These are phyloP conservation scores for Diaporthe longicolla DNA, from an alignment of 2,329 filamentous ascomycete genomes.

Conservation along the genomic window DNA sequence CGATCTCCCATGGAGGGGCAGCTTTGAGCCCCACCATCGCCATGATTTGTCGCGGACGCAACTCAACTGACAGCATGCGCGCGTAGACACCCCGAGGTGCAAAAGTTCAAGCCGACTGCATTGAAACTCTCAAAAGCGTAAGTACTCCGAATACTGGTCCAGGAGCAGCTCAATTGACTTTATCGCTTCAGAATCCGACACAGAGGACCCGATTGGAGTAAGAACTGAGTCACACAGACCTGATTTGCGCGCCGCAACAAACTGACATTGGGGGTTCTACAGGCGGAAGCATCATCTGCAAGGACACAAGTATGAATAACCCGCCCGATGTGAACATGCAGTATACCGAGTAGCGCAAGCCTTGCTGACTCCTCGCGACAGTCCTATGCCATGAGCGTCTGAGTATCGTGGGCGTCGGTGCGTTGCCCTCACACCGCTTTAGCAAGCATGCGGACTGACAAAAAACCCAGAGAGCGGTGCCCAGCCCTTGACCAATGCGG, in stretches of 20 bases:
- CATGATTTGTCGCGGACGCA: constrained; percentile 37
- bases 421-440: constrained; percentile 52
- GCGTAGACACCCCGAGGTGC: constrained; percentile 87
- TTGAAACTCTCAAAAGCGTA: constrained; percentile 95
- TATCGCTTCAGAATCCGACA: constrained; percentile 81
- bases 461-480: constrained; percentile 83
- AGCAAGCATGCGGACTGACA: constrained; percentile 46
- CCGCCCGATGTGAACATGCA: neutral
- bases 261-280: constrained; percentile 42
- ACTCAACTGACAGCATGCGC: constrained; percentile 44
- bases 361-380: constrained; percentile 57
- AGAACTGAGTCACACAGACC: constrained; percentile 61
- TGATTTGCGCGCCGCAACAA: constrained; percentile 40
- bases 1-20: constrained; percentile 54
- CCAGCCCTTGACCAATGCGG: constrained; percentile 93
- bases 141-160: constrained; percentile 55
- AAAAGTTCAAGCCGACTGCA: constrained; percentile 95
- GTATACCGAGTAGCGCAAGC: constrained; percentile 20
- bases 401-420: constrained; percentile 97
- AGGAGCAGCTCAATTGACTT: constrained; percentile 55
- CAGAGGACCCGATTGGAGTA: constrained; percentile 98
- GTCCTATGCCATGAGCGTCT: constrained; percentile 97
- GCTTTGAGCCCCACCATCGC: constrained; percentile 48
- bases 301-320: constrained; percentile 84
- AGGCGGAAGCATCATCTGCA: constrained; percentile 91